Evolutionary conservation across 352 stramenopile species (phyloP).

Genomic region (Globisporangium middletonii): DNA sequence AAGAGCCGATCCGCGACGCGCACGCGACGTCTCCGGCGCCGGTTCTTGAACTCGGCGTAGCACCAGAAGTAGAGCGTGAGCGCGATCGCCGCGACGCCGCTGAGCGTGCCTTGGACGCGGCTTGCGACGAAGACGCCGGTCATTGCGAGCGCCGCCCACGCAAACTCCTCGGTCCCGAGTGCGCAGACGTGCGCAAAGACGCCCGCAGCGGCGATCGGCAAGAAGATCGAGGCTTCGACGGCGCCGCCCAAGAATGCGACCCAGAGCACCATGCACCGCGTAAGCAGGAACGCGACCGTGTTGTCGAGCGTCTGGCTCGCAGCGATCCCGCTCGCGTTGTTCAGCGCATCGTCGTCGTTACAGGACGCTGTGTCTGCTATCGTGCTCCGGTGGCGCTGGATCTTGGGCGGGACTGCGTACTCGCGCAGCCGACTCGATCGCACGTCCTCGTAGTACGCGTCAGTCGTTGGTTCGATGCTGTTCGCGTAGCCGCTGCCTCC

Average conservation of each 20-base stretch:
- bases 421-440: conserved; percentile 10
- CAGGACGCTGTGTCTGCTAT: not conserved
- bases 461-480: not conserved
- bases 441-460: conserved; percentile 5
- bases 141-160: conserved; percentile 25
- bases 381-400: not conserved
- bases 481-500: not conserved
- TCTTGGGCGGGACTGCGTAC: conserved; percentile 12
- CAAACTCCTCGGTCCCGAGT: conserved; percentile 21
- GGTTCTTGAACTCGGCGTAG: conserved; percentile 46
- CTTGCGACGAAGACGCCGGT: conserved; percentile 30
- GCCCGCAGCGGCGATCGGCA: conserved; percentile 47
- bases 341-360: not conserved
- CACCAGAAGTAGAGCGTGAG: conserved; percentile 45
- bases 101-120: conserved; percentile 32
- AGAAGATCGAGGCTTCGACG: conserved; percentile 38
- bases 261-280: conserved; percentile 23
- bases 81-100: conserved; percentile 31
- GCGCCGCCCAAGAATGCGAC: conserved; percentile 27
- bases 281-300: conserved; percentile 11
- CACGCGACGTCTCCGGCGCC: conserved; percentile 18
- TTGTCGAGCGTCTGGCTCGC: conserved; percentile 14
- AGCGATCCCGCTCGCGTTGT: not conserved
- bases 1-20: conserved; percentile 17
- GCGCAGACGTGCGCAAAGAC: conserved; percentile 27